Conservation (phyloP, 495 filamentous ascomycete species). For the Neurospora sp. region DNA sequence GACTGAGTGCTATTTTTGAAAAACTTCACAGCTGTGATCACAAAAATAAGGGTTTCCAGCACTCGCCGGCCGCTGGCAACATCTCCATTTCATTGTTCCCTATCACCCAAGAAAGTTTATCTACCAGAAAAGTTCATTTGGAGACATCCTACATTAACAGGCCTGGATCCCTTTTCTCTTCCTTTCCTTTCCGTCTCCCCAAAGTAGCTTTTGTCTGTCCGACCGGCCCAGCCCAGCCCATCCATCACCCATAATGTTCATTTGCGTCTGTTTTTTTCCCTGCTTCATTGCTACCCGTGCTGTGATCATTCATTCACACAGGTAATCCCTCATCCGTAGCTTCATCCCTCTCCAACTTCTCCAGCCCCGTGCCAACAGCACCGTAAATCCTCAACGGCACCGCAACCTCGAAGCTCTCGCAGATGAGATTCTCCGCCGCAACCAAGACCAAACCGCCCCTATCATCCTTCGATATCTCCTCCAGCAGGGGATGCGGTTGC, state of each 20-base stretch:
- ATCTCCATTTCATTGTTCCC: neutral
- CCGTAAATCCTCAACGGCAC: conserved; percentile 81
- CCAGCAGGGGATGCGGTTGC: conserved; percentile 34
- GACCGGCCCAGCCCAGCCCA: neutral
- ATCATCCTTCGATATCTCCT: conserved; percentile 61
- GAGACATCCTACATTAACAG: neutral
- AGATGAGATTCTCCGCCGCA: conserved; percentile 63
- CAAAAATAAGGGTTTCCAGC: neutral
- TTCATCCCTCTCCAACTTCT: conserved; percentile 40
- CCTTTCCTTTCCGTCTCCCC: neutral
- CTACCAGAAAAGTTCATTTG: neutral
- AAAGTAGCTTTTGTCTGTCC: neutral
- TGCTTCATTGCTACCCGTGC: neutral
- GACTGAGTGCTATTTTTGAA: neutral
- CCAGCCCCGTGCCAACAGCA: conserved; percentile 40
- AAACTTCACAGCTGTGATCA: neutral
- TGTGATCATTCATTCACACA: conserved; percentile 22
- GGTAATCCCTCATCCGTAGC: conserved; percentile 35
- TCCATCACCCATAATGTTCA: neutral
- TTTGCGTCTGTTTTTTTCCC: neutral
- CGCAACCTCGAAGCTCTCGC: conserved; percentile 82
- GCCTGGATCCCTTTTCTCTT: neutral
- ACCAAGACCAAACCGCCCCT: conserved; percentile 55
- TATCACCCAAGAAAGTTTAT: neutral
- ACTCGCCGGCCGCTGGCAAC: neutral